Base-by-base conservation (phyloP, 2,329 filamentous ascomycete species). In the Fusarium subglutinans region DNA sequence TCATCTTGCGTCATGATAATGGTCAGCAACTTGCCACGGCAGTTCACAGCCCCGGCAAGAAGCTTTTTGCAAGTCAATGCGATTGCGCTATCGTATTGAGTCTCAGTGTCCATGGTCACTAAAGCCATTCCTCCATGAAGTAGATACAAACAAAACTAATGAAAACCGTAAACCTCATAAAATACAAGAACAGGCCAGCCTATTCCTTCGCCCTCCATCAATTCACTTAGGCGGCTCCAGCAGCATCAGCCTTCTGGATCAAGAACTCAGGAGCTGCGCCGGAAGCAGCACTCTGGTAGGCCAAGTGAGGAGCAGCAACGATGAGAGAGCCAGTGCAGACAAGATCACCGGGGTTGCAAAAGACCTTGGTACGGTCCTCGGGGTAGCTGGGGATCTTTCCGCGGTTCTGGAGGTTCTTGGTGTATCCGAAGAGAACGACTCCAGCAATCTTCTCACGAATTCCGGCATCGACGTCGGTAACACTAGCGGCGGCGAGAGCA, bases 381-480 rank as follows among this genome's bases (percentile, higher is more conserved):
- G 83, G 81, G 69, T 81, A 86, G 70, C 81, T 81, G 48, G 81
- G 81, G 33, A 86, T 84, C 48, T 76, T 63, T 43, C 84, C 83
- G 6, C 61, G 54, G 71, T 85, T 83, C 74, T 85, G 84, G 54
- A 79, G 69, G 75, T 86, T 85, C 79, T 84, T 82, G 61, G 84
- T 84, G 69, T 85, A 84, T 1, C 84, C 83, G 47, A 83, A 84
- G 33, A 84, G 79, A 17, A 82, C 81, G 3, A 79, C 77, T 28
- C 80, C 83, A 50, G 80, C 81, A 65, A 85, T 78, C 78, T 84
- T 79, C 37, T 81, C 70, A 33, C 79, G 75, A 57, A 83, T 72
- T 12, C 45, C 26, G 67, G 35, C 8, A 69, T 73, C 66, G 28
- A 85, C 76, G n/a, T 81, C 78, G 17, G 80, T 77, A 53, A 87